Base-by-base conservation (phyloP, 1,284 basidiomycete genomes). In the Marasmius tenuissimus region DNA sequence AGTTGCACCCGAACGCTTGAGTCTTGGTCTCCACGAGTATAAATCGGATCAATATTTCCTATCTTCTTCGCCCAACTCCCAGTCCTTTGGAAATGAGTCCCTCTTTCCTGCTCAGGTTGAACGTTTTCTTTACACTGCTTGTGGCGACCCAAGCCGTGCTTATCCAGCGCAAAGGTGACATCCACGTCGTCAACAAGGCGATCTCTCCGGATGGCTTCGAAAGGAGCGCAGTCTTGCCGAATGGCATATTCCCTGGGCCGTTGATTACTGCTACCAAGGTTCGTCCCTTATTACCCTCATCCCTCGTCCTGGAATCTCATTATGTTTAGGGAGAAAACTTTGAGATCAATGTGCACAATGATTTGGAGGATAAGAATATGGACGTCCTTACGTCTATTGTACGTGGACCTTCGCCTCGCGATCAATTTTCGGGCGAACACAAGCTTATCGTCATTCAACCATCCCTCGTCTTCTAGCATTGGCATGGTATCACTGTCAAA, bases 401-500 rank as follows among this genome's bases (percentile, higher is more conserved):
- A 37, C 47, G 62, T 54, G 2, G 9, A 33, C 40, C 1, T 16
- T 60, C 8, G 33, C 18, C 40, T 5, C 11, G 37, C 11, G 10
- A n/a, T 50, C 18, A 10, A 18, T 50, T 9, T 54, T 34, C 38
- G 27, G 10, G 20, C 27, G 9, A 16, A 40, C 9, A 9, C 39
- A 9, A 40, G 39, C 27, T 56, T 35, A 12, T 27, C 34, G 34
- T 34, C 12, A 8, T 11, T 27, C 7, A 37, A 37, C 20, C 33
- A 10, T n/a, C 34, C 33, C 18, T 27, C 12, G 38, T 38, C 38
- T 39, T 39, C 8, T 38, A 64, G 60, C 63, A 64, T 52, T 64
- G 63, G 63, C 63, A 64, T 42, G 63, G 63, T 12, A 35, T 61
- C 9, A 57, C 61, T 34, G 60, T 61, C 40, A 48, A 39, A 11